These are phyloP conservation scores for Yamadazyma diddensiae DNA, from an alignment of 1,139 yeast species.

Conservation along the genomic window DNA sequence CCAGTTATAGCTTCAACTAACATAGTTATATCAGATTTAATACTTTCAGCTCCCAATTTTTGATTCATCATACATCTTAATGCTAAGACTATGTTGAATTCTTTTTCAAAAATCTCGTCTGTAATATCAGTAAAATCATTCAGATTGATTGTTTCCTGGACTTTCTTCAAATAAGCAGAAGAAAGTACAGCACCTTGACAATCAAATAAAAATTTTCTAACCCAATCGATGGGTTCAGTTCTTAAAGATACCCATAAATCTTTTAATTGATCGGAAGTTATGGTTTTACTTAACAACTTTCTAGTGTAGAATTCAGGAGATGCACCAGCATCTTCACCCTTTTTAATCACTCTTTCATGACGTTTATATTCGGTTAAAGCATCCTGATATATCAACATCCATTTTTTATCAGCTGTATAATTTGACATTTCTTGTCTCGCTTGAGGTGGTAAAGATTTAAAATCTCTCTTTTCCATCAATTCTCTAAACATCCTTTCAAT, in stretches of 20 bases:
- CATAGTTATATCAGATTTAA: conserved; percentile 38
- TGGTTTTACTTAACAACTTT: conserved; percentile 65
- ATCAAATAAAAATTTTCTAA: conserved; percentile 65
- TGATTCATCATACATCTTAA: conserved; percentile 50
- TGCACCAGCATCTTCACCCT: conserved; percentile 36
- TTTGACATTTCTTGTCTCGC: conserved; percentile 78
- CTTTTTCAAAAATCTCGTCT: conserved; percentile 48
- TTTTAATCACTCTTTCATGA: conserved; percentile 35
- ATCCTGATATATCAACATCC: conserved; percentile 91
- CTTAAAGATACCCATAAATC: conserved; percentile 88
- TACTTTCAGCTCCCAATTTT: conserved; percentile 42
- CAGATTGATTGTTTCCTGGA: conserved; percentile 37
- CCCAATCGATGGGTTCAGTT: conserved; percentile 93
- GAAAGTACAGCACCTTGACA: conserved; percentile 89
- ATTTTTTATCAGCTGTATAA: conserved; percentile 76
- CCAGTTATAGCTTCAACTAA: conserved; percentile 45
- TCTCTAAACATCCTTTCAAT: conserved; percentile 66
- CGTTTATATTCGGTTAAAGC: conserved; percentile 72
- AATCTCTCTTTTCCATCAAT: conserved; percentile 79
- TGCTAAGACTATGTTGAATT: conserved; percentile 46
- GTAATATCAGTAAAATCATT: conserved; percentile 35
- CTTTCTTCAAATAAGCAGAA: conserved; percentile 36
- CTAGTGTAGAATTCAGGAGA: conserved; percentile 81
- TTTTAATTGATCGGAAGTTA: conserved; percentile 69
- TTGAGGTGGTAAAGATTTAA: conserved; percentile 70